Evolutionary conservation across 441 rosid genomes (phyloP), one percentile per base, ranked within the genome.

Genomic region (Populus tomentosa): DNA sequence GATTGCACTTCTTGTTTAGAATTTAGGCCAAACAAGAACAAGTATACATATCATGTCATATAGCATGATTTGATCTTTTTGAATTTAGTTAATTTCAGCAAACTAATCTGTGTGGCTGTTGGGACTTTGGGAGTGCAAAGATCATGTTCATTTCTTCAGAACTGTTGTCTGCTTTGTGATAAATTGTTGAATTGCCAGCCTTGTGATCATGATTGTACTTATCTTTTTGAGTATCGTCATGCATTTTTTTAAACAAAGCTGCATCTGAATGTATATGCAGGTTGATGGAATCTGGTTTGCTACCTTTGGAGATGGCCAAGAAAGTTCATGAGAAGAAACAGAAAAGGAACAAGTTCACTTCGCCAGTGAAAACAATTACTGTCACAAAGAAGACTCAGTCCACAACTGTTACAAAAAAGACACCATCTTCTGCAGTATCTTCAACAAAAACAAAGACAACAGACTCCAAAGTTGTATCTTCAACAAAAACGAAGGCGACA

Each of bases 241-340:
- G 56, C 56, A 14, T 46, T 69, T 40, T 38, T 10, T 75, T 61
- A 20, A 40, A 33, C 33, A 69, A 33, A 38, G 62, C 30, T 75
- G 13, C 53, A 53, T 67, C 59, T 53, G 6, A 64, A 65, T 76
- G 69, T 78, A 18, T 69, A 76, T 82, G 78, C 86, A 94, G 97
- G 98, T 90, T 95, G 94, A 94, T 95, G 98, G 99, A 94, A 73
- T 95, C 92, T 24, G 98, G 99, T 59, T 87, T 95, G 85, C 97
- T 94, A 35, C 71, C 98, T 33, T 73, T 83, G 67, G 95, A 85
- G 7, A 87, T 78, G 83, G 98, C 98, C 62, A 89, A 84, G 85
- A 87, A 90, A 82, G 89, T 89, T 33, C 86, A 84, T 5, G 95
- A 87, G 77, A 91, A 81, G 85, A 95, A 94, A 85, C 90, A 76